Conservation (phyloP, 164 flowering plant genomes). For the Protea cynaroides region DNA sequence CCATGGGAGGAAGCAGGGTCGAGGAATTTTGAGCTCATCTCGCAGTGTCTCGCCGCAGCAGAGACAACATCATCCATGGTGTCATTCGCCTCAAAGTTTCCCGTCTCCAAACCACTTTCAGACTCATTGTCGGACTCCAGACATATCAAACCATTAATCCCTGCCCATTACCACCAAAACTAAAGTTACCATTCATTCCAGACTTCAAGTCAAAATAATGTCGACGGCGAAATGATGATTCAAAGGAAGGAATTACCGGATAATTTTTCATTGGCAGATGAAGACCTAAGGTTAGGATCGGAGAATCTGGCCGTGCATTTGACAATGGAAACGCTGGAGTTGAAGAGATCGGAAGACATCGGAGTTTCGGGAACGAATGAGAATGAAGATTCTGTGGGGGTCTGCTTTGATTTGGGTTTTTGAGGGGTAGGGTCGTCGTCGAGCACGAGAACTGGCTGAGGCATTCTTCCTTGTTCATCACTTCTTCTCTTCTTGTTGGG, state of each 20-base stretch:
- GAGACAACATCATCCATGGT: slow-evolving; percentile 11
- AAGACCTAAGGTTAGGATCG: background rate
- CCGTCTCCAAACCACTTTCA: slow-evolving; percentile 23
- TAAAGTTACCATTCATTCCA: background rate
- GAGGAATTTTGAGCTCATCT: slow-evolving; percentile 11
- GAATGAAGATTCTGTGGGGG: slow-evolving; percentile 9
- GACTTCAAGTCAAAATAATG: background rate
- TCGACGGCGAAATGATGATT: background rate
- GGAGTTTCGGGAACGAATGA: slow-evolving; percentile 28
- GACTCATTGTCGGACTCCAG: slow-evolving; percentile 68
- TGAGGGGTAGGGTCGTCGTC: slow-evolving; percentile 31
- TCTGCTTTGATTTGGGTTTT: slow-evolving; percentile 8
- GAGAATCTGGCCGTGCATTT: slow-evolving; percentile 25
- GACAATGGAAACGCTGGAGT: slow-evolving; percentile 31
- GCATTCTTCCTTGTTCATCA: background rate
- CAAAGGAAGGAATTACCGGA: slow-evolving; percentile 16
- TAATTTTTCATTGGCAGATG: slow-evolving; percentile 8
- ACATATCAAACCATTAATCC: slow-evolving; percentile 37
- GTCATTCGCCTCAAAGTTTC: slow-evolving; percentile 20
- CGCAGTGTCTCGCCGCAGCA: slow-evolving; percentile 14
- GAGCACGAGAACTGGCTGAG: slow-evolving; percentile 9
- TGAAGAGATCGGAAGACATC: slow-evolving; percentile 15
- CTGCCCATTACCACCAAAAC: slow-evolving; percentile 18
- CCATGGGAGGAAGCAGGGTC: slow-evolving; percentile 19
- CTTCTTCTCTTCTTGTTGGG: background rate